Base-by-base conservation (phyloP, 345 rosid genomes). In the Boechera stricta region DNA sequence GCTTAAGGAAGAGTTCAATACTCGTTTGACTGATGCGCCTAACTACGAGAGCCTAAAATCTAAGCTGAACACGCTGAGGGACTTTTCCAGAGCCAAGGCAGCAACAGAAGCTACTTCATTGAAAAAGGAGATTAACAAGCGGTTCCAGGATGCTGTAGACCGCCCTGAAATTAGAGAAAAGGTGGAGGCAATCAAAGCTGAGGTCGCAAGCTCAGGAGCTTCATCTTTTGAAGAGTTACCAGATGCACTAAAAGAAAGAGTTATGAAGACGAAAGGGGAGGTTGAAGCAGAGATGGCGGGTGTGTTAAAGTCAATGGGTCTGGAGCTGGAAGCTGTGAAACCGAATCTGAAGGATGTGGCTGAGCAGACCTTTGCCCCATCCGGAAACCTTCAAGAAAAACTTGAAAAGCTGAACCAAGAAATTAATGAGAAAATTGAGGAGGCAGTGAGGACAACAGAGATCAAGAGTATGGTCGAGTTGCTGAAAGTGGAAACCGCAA, bases 51-150 rank as follows among this genome's bases (percentile, higher is more conserved):
- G 72, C 81, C 82, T 94, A 70, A 85, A 83, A 75, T 79, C 84
- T 65, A 94, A 92, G 88, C 78, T 87, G 64, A 86, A 85, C 82
- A 87, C 84, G 95, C 83, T 92, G 80, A 82, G 81, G 76, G 95
- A 89, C 81, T 73, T 92, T 55, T 74, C 89, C 48, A 82, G 78
- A 82, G 87, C 88, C 79, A 90, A 85, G 77, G 73, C 73, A 44
- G 77, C 74, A 67, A 80, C 32, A 77, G 84, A 61, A 75, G 69
- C 84, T 79, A 77, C 73, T 61, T 69, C 67, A 42, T 39, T 44
- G 68, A 83, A 84, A 78, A 80, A 77, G 65, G 91, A 89, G 75
- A 67, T 94, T 62, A 75, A 87, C 64, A 80, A 82, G 77, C 84
- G 88, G 74, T 82, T 89, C 76, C 84, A 87, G 67, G 91, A 94